Evolutionary conservation across 140 eudicot genomes (phyloP), one percentile per base, ranked within the genome.

Genomic region (Flaveria floridana): DNA sequence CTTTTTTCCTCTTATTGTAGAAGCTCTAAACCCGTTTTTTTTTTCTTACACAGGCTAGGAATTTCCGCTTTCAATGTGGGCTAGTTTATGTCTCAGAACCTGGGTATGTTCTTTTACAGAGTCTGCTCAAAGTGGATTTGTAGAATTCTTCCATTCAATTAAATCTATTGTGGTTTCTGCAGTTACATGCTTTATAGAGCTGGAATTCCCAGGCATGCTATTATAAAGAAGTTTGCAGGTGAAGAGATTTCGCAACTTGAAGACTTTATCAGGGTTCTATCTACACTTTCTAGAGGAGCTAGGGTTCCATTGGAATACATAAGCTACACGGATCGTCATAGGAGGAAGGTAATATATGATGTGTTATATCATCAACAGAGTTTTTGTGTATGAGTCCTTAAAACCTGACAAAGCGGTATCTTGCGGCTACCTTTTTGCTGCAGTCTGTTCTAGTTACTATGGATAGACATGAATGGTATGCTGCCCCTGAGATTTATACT

Each of bases 401-500:
- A 20, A 47, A 28, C 23, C 19, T 61, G 67, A 61, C 67, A 19
- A 14, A 20, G 1, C 13, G 65, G 68, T 73, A 57, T 57, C 39
- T 68, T 25, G 30, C 15, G 51, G 46, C 23, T 64, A n/a, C 15
- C 51, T 65, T 70, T 64, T 61, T 41, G 50, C n/a, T 85, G 86
- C 89, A 91, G 98, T 89, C 96, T 72, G 98, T 92, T 56, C 84
- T 92, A 74, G 92, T 92, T 44, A 92, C 98, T 21, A 72, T 92
- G 72, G 96, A 92, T 67, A 87, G 96, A 25, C 98, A 92, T 59
- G 96, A 88, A 53, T 92, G 98, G 98, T 89, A 89, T 80, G 95
- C 96, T 16, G 85, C 95, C 66, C 98, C 98, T 62, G 89, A 80
- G 75, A 86, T 92, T 39, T 92, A 92, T 79, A 78, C 88, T 16